A percentile compares a stretch with the other conserved stretches of the same genome.
These are phyloP conservation scores for Chaetomium cochliodes DNA, from an alignment of 495 filamentous ascomycete genomes.

Conservation along the genomic window DNA sequence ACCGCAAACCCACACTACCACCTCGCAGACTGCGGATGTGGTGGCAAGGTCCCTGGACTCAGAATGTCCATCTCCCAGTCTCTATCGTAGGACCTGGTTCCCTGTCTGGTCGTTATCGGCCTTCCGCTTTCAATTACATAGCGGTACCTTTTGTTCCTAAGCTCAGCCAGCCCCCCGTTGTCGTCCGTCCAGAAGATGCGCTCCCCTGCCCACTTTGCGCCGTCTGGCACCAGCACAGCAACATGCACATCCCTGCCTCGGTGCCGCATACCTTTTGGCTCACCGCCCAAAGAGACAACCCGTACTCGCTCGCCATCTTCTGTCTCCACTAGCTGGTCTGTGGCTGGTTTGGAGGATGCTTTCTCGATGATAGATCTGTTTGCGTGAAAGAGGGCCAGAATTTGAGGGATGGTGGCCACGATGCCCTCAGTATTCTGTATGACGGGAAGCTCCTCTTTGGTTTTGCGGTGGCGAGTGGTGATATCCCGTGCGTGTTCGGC, in stretches of 20 bases:
- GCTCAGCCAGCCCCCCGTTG: conserved; percentile 2
- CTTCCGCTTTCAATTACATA: conserved; percentile 14
- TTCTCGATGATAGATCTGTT: conserved; percentile 18
- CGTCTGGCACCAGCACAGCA: conserved; percentile 11
- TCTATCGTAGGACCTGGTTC: background rate
- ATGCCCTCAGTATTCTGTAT: conserved; percentile 11
- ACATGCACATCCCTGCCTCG: conserved; percentile 19
- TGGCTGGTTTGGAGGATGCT: background rate
- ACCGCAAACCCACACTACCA: background rate
- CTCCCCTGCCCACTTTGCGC: conserved; percentile 20
- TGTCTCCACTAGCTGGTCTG: background rate
- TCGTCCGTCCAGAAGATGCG: conserved; percentile 27
- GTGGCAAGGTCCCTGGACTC: background rate
- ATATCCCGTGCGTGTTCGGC: background rate
- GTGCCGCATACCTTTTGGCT: conserved; percentile 16
- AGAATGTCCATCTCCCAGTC: background rate
- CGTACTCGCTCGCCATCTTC: conserved; percentile 10
- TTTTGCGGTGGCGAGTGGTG: background rate
- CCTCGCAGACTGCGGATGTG: background rate
- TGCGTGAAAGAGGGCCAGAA: conserved; percentile 21
- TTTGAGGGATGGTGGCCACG: conserved; percentile 25
- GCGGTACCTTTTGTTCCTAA: conserved; percentile 16
- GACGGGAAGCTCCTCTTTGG: too few relatives aligned
- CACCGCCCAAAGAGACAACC: conserved; percentile 8
- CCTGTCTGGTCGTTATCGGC: background rate